Base-by-base conservation (phyloP, 768 basidiomycete genomes). In the Panus rudis region DNA sequence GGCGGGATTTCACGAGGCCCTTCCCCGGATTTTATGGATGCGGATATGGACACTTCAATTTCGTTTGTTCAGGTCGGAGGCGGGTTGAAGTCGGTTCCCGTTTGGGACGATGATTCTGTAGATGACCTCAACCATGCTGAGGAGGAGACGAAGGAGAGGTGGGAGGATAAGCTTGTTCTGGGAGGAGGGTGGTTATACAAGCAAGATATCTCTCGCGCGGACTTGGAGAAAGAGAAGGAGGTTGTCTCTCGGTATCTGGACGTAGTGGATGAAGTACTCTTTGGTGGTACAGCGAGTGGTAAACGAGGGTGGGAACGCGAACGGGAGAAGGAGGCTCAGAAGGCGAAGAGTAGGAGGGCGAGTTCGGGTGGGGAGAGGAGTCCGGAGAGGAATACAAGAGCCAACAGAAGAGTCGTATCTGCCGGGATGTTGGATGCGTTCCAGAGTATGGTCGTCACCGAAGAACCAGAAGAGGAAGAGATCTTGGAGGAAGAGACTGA, bases 101-200 rank as follows among this genome's bases (percentile, higher is more conserved):
- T 92, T 1, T 91, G 89, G 89, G 84, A 86, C 48, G 83, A 87
- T 47, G 71, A 77, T 12, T 74, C 62, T 25, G 52, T 59, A 28
- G 62, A 73, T 26, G 58, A 66, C 47, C 69, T 67, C 16, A 69
- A 67, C 24, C 63, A 72, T 33, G 70, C 69, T 48, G 73, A 75
- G 47, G 68, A 69, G 40, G 75, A 78, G 53, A 81, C 80, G 59
- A 71, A 73, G 30, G 83, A 86, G 49, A 66, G 71, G 14, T 92
- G 89, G 89, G 89, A 91, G 53, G 84, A 90, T 55, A 69, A 79
- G 26, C 71, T 92, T 10, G 80, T 89, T 0, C 68, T 91, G 11
- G 84, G 84, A 20, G 81, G 81, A 22, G 89, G 89, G 4, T 91
- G 88, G 86, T 55, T 91, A 42, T 92, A 92, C 57, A 71, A 64